Evolutionary conservation across 2,329 filamentous ascomycete species (phyloP), one percentile per base, ranked within the genome.

Genomic region (Grosmannia clavigera): DNA sequence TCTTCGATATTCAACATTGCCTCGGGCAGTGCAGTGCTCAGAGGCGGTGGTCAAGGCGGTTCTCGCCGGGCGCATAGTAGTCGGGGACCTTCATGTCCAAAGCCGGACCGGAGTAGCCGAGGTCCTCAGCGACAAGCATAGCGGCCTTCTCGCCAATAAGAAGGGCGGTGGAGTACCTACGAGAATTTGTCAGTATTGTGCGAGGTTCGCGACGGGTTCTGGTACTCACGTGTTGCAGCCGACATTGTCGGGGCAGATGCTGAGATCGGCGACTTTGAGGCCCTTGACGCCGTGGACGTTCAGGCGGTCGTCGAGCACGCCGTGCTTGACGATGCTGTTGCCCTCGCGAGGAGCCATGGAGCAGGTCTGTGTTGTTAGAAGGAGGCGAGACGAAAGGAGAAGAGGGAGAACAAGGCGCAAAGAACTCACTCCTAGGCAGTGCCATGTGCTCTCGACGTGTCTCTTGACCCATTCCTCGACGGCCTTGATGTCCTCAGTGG

Each of bases 281-380:
- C 85, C 84, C 76, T 88, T 80, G 65, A 90, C 86, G 58, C 86
- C 87, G 69, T 90, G 85, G 3, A 91, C 87, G 65, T 90, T 90
- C 60, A 91, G 79, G 62, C 87, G 81, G 72, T 89, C 86, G 68
- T 91, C 87, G 46, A 91, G 73, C 0, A 91, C 87, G 62, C 87
- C 87, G 67, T 90, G 86, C 75, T 87, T 88, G 70, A 91, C 87
- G 67, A 92, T 88, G 67, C 81, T 85, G 75, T 90, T 92, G 62
- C 88, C 88, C 67, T 90, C 81, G 62, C 74, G 79, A 5, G 88
- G 88, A 0, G 86, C 87, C 86, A 91, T 91, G 58, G 84, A 88
- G 74, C 86, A 90, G 1, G 87, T 90, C 19, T 53, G 51, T 53
- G 16, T 4, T 33, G 51, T 53, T 27, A 53, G 51, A 31, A 19